Evolutionary conservation across 2,329 filamentous ascomycete species (phyloP), one percentile per base, ranked within the genome.

Genomic region (Plectosphaerella cucumerina): DNA sequence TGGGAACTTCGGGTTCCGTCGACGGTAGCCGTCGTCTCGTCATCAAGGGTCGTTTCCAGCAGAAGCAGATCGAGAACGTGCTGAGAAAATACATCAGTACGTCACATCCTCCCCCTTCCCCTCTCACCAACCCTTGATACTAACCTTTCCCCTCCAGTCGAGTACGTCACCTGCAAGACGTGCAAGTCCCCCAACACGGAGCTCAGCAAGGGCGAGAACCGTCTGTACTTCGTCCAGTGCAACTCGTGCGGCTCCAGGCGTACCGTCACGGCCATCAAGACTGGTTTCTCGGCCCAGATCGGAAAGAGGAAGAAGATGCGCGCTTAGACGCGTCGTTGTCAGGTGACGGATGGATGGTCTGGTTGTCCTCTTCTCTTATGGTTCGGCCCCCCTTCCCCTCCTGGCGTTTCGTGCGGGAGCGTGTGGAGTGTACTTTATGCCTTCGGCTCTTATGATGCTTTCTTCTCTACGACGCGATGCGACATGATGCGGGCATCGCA

Each of bases 31-130:
- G 91, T 72, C 86, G 93, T 67, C 74, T 99, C 64, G 92, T 99
- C 67, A 99, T 99, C 82, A 97, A 96, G 82, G 94, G 94, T 80
- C 90, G 94, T 67, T 99, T 99, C 88, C 93, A 97, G 74, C 93
- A 97, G 78, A 97, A 97, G 77, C 93, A 97, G 78, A 92, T 97
- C 67, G 94, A 99, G 79, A 96, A 95, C 73, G 91, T 97, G 49
- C 75, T 97, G 68, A 82, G 93, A 75, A 89, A 93, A 78, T 96
- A 96, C 72, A 97, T 96, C 69, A 89, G 88, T 90, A 77, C 70
- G 84, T 80, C 17, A 10, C 26, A 10, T 31, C 22, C 37, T 21
- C 44, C 15, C 47, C 44, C 21, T 39, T 48, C 8, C 22, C 39
- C 14, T 22, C 5, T 47, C n/a, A 21, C 11, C 15, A n/a, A n/a